Evolutionary conservation across 805 yeast species (phyloP), one percentile per base, ranked within the genome.

Genomic region (Candida andamanensis): DNA sequence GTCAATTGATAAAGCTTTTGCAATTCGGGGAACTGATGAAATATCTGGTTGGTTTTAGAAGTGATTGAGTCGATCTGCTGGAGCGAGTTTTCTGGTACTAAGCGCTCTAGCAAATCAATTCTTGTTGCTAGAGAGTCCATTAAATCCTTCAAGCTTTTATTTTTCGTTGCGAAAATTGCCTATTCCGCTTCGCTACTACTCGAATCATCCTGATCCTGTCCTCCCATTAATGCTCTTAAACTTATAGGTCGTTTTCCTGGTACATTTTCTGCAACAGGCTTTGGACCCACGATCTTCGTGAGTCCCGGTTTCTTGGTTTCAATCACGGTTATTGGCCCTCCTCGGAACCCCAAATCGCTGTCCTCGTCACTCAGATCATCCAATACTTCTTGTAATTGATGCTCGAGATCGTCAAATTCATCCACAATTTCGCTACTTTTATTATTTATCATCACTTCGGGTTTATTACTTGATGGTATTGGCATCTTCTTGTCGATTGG

Each of bases 371-470:
- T 33, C 22, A 19, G 22, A 30, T 53, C 56, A 20, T 52, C 68
- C 24, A 65, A 44, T 5, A 63, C 69, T 39, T 65, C 68, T 33
- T 63, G 56, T 22, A 65, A 44, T 36, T 65, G 66, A 35, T 62
- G 63, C 31, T 65, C 72, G 26, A 65, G 51, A 40, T 64, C 70
- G 24, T 58, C 58, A 36, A 65, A 65, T 17, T 64, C 70, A 43
- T 65, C 69, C 38, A 50, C 41, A 13, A 11, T 8, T 11, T 8
- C 22, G 22, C 8, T n/a, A n/a, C n/a, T n/a, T n/a, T n/a, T n/a
- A n/a, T n/a, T n/a, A n/a, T n/a, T n/a, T n/a, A n/a, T n/a, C n/a
- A n/a, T n/a, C n/a, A n/a, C n/a, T n/a, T n/a, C n/a, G n/a, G n/a
- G n/a, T n/a, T n/a, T n/a, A n/a, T n/a, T n/a, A n/a, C n/a, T n/a